Conservation (phyloP, 768 basidiomycete species). For the Lactarius hatsudake region DNA sequence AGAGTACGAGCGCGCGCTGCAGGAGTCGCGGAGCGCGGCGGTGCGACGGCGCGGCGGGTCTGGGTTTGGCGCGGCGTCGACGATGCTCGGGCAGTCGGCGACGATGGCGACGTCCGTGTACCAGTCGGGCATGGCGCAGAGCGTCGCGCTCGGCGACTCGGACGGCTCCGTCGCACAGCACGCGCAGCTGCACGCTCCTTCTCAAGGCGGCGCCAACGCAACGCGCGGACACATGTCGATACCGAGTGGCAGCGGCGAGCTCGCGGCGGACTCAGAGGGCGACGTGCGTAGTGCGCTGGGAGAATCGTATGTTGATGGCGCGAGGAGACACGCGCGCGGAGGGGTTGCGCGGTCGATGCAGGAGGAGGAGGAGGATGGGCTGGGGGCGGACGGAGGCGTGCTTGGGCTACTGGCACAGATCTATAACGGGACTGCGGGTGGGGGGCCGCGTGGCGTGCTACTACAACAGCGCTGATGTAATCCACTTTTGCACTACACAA, state of each 20-base stretch:
- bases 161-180: slow-evolving; percentile 49
- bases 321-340: slow-evolving; percentile 39
- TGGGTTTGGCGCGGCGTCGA: slow-evolving; percentile 40
- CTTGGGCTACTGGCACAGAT: slow-evolving; percentile 85
- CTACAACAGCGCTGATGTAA: slow-evolving; percentile 3
- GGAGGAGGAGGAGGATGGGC: slow-evolving; percentile 48
- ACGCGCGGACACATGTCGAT: background rate
- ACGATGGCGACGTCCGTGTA: slow-evolving; percentile 39
- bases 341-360: slow-evolving; percentile 29
- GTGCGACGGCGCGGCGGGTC: slow-evolving; percentile 39
- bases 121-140: slow-evolving; percentile 56
- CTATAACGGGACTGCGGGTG: slow-evolving; percentile 53
- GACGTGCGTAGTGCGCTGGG: slow-evolving; percentile 62
- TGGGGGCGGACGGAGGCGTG: slow-evolving; percentile 76
- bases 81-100: slow-evolving; percentile 38
- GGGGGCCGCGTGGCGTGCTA: slow-evolving; percentile 18
- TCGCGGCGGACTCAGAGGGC: slow-evolving; percentile 43
- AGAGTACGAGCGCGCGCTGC: slow-evolving; percentile 72
- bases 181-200: slow-evolving; percentile 5
- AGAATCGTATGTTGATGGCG: slow-evolving; percentile 75
- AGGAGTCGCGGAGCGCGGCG: slow-evolving; percentile 62
- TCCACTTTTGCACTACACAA: background rate
- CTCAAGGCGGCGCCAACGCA: background rate
- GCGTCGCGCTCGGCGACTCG: slow-evolving; percentile 73
- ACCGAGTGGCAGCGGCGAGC: slow-evolving; percentile 25